Percentiles rank a stretch among this genome's conserved stretches.
phyloP scores from a whole-genome alignment of 164 flowering plant species.

The Vitis rotundifolia region DNA sequence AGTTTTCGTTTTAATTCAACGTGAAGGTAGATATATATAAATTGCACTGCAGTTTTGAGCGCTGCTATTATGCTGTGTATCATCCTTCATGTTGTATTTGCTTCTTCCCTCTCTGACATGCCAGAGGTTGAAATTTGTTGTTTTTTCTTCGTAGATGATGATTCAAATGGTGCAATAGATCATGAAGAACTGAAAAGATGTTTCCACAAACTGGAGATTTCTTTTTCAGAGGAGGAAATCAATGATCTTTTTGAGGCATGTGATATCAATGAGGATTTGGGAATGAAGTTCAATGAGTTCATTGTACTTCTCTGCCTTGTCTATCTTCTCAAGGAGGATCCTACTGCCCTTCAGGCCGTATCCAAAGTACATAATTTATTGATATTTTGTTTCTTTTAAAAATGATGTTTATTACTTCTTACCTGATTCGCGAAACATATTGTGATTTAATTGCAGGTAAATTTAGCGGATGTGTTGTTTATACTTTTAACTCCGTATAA shows the following conservation, averaged over 20 bases:
- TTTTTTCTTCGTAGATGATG: constrained; percentile 57
- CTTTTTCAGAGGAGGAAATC: constrained; percentile 75
- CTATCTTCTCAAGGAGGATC: constrained; percentile 83
- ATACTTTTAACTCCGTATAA: too few species aligned
- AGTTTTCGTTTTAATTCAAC: too few species aligned
- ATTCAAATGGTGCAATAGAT: constrained; percentile 82
- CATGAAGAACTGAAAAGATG: constrained; percentile 77
- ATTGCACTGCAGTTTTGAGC: too few species aligned
- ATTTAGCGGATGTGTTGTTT: too few species aligned
- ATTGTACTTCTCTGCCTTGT: constrained; percentile 94
- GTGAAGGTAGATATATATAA: too few species aligned
- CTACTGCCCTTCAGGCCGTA: constrained; percentile 54
- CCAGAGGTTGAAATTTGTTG: too few species aligned
- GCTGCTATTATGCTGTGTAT: too few species aligned
- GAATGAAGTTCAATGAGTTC: constrained; percentile 89
- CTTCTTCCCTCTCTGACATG: too few species aligned
- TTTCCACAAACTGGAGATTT: constrained; percentile 66
- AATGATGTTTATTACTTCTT: too few species aligned
- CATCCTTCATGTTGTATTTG: too few species aligned
- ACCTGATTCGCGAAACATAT: too few species aligned
- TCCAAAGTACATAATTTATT: constrained; percentile 27
- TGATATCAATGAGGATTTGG: constrained; percentile 72
- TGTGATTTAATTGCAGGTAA: too few species aligned
- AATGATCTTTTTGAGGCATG: constrained; percentile 84
- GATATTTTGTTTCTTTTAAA: not conserved